Conservation (phyloP, 2,329 filamentous ascomycete species). For the Aspergillus neoniger region DNA sequence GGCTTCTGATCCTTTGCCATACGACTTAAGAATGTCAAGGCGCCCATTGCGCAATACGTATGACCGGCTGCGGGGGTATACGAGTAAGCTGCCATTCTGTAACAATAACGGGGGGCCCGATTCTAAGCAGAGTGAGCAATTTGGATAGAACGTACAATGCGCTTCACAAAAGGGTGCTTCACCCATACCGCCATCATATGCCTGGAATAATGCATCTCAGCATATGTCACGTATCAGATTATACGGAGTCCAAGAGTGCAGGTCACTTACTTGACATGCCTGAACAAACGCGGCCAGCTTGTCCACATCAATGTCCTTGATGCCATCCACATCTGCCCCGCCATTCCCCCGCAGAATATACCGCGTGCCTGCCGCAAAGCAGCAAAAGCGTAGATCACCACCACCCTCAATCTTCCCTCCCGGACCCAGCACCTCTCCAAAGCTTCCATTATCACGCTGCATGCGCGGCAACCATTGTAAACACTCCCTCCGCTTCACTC, state of each 20-base stretch:
- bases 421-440: constrained; percentile 75
- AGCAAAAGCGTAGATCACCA: constrained; percentile 83
- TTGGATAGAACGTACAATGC: constrained; percentile 61
- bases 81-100: constrained; percentile 17
- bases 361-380: constrained; percentile 76
- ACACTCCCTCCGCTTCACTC: constrained; percentile 68
- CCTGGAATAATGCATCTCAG: constrained; percentile 49
- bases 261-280: constrained; percentile 56
- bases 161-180: constrained; percentile 79
- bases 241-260: neutral
- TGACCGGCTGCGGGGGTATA: constrained; percentile 67
- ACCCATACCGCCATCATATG: constrained; percentile 81
- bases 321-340: constrained; percentile 55
- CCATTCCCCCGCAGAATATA: constrained; percentile 74
- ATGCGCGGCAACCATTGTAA: constrained; percentile 73
- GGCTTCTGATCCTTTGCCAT: constrained; percentile 45
- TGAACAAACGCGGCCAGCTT: constrained; percentile 70
- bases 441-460: constrained; percentile 84
- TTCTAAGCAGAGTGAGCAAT: neutral
- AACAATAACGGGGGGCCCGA: neutral
- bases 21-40: constrained; percentile 72
- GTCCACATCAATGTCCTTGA: constrained; percentile 74
- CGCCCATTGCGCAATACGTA: constrained; percentile 82
- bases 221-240: constrained; percentile 17
- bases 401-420: constrained; percentile 69